Conservation (phyloP, 495 filamentous ascomycete species). For the Neurospora sp. region DNA sequence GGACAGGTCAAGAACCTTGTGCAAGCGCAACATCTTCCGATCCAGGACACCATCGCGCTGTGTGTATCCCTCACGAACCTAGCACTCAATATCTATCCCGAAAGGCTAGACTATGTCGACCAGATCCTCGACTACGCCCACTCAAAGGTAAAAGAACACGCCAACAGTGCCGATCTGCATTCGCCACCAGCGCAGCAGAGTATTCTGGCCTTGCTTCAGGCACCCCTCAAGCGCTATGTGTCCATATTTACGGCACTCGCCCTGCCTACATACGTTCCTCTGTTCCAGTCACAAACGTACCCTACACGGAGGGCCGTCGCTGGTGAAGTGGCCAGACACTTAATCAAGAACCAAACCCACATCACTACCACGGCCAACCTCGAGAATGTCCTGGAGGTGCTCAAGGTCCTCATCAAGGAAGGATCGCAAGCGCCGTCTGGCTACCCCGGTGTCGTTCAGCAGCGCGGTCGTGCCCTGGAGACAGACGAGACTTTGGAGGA, state of each 20-base stretch:
- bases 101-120: slow-evolving; percentile 87
- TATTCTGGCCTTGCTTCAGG: slow-evolving; percentile 76
- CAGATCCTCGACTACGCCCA: slow-evolving; percentile 85
- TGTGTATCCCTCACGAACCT: slow-evolving; percentile 87
- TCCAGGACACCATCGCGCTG: slow-evolving; percentile 89
- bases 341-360: slow-evolving; percentile 68
- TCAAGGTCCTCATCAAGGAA: slow-evolving; percentile 86
- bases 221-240: slow-evolving; percentile 77
- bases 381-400: slow-evolving; percentile 78
- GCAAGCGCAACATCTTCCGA: slow-evolving; percentile 77
- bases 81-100: slow-evolving; percentile 89
- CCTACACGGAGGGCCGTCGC: slow-evolving; percentile 84
- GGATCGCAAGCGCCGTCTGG: slow-evolving; percentile 75
- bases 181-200: slow-evolving; percentile 79
- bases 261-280: slow-evolving; percentile 80
- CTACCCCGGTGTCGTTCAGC: slow-evolving; percentile 69
- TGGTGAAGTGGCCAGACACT: slow-evolving; percentile 66
- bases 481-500: slow-evolving; percentile 97
- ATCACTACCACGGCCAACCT: slow-evolving; percentile 70
- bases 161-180: slow-evolving; percentile 89
- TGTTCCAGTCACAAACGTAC: slow-evolving; percentile 88
- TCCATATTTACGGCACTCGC: slow-evolving; percentile 91
- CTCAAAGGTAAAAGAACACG: slow-evolving; percentile 77
- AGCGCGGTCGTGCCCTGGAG: slow-evolving; percentile 50
- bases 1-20: slow-evolving; percentile 91